These are phyloP conservation scores for Naganishia kalamii DNA, from an alignment of 768 basidiomycete genomes.

Conservation along the genomic window DNA sequence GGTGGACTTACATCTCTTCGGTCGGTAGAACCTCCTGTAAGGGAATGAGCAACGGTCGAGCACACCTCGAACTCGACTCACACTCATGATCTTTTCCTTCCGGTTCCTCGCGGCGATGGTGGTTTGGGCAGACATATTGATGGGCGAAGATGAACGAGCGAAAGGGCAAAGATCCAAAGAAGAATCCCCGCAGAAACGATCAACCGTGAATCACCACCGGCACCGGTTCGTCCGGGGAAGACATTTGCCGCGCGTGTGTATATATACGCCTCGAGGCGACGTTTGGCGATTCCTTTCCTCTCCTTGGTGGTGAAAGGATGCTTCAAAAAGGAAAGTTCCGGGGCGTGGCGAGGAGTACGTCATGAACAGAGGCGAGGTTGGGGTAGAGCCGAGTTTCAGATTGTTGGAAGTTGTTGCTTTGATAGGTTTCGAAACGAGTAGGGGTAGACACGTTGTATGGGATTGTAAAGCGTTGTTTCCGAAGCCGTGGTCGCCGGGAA, in stretches of 20 bases:
- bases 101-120: neutral
- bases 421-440: no score
- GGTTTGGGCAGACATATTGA: neutral
- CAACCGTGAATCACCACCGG: neutral
- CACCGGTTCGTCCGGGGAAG: neutral
- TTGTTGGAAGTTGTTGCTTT: no score
- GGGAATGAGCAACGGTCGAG: neutral
- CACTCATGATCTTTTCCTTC: constrained; percentile 44
- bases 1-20: constrained; percentile 40
- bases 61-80: constrained; percentile 22
- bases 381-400: no score
- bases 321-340: neutral
- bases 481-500: no score
- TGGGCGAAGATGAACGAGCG: neutral
- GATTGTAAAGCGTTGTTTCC: no score
- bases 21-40: constrained; percentile 43
- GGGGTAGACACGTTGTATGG: no score
- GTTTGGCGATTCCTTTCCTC: neutral
- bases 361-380: no score
- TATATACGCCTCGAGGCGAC: neutral
- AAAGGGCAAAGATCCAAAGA: neutral
- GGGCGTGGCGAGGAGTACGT: no score
- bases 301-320: neutral
- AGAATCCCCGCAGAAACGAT: neutral
- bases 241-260: neutral